A percentile compares a stretch with the other conserved stretches of the same genome.
These are phyloP conservation scores for Coleophoma crateriformis DNA, from an alignment of 2,329 filamentous ascomycete species.

Conservation along the genomic window DNA sequence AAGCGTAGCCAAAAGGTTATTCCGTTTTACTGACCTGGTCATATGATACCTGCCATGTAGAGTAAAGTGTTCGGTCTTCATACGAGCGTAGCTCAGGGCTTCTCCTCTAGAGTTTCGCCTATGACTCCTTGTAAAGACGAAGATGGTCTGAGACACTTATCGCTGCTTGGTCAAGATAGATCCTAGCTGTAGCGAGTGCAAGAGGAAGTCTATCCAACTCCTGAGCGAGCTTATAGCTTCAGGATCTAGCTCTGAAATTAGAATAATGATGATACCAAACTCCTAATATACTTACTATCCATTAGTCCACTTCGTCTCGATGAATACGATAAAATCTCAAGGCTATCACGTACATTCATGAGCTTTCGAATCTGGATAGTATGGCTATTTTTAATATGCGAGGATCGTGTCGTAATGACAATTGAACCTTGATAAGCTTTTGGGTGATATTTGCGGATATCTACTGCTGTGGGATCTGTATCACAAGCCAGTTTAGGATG, in stretches of 20 bases:
- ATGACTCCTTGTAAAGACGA: constrained; percentile 31
- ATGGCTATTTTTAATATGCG: constrained; percentile 6
- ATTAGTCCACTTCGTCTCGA: constrained; percentile 4
- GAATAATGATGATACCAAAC: background rate
- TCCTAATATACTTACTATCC: constrained; percentile 2
- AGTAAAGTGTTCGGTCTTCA: constrained; percentile 25
- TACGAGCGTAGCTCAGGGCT: constrained; percentile 34
- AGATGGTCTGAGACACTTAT: constrained; percentile 37
- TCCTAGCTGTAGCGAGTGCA: constrained; percentile 38
- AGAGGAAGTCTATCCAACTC: constrained; percentile 38
- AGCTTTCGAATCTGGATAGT: constrained; percentile 2
- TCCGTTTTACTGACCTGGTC: constrained; percentile 26
- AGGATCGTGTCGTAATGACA: constrained; percentile 14
- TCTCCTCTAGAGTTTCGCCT: constrained; percentile 27
- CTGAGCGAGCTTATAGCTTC: constrained; percentile 5
- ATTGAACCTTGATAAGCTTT: constrained; percentile 8
- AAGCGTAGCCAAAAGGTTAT: constrained; percentile 24
- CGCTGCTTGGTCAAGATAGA: constrained; percentile 33
- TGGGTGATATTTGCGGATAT: constrained; percentile 6
- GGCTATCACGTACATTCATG: constrained; percentile 1
- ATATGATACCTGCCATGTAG: constrained; percentile 34
- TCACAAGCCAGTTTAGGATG: constrained; percentile 1
- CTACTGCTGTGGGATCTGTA: constrained; percentile 4
- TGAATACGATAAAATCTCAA: constrained; percentile 4
- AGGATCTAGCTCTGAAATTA: constrained; percentile 1